Base-by-base conservation (phyloP, 129 eudicot genomes). In the Saussurea involucrata region DNA sequence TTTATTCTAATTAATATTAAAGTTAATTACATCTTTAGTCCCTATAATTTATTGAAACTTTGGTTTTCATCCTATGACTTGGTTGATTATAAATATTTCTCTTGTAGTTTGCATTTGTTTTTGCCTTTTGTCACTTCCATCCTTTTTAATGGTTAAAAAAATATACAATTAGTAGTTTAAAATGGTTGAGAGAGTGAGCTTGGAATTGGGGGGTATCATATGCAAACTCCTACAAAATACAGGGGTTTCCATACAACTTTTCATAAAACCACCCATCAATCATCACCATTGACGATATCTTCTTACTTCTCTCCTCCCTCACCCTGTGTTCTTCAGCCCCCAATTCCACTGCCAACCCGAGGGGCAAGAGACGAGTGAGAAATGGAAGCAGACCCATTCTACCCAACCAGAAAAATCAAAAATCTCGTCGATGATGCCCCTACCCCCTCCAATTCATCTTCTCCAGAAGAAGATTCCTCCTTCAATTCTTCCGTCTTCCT, bases 321-420 rank as follows among this genome's bases (percentile, higher is more conserved):
- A 18, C 27, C 76, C 37, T 70, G 32, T 40, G 33, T 44, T 46
- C 44, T 32, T 20, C 71, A 60, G 12, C 37, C 81, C 61, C 66
- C 37, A 67, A 53, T 68, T 61, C 72, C 44, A n/a, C n/a, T n/a
- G n/a, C n/a, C n/a, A n/a, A n/a, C n/a, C n/a, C n/a, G n/a, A 36
- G 9, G 11, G 1, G 21, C 44, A 4, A 10, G 6, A 25, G 63
- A 18, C 20, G 8, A 27, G 10, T 66, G 8, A 66, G 25, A 32
- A 74, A 85, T 85, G 88, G 86, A 78, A 79, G 74, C 76, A 44
- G 40, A 82, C 10, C 76, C 86, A 57, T 57, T 72, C 25, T 71
- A 2, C 24, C 78, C 53, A 8, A 32, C 0, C 68, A 32, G 21
- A 60, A 27, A 13, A 69, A 40, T 25, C 64, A 67, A 31, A 1